These are phyloP conservation scores for Ascochyta rabiei DNA, from an alignment of 2,329 filamentous ascomycete genomes.

Conservation along the genomic window DNA sequence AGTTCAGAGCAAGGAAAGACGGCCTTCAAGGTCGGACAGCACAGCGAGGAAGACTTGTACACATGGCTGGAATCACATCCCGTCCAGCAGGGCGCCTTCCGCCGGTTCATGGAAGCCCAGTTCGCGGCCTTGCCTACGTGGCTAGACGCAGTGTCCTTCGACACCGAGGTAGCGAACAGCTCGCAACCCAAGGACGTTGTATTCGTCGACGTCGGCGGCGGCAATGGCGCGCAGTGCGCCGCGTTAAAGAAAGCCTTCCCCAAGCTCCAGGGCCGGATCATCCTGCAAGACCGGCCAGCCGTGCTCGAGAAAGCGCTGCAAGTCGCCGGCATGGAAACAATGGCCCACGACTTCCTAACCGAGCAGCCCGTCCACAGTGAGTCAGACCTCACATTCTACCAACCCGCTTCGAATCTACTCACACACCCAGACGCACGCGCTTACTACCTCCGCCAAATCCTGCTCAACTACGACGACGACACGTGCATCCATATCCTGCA, in stretches of 20 bases:
- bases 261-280: not conserved
- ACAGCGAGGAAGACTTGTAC: constrained; percentile 6
- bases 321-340: not conserved
- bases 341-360: constrained; percentile 6
- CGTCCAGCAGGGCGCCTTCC: constrained; percentile 9
- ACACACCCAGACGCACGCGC: constrained; percentile 1
- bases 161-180: not conserved
- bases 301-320: constrained; percentile 2
- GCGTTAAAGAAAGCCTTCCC: constrained; percentile 2
- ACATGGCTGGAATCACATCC: constrained; percentile 12
- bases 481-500: constrained; percentile 12
- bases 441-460: constrained; percentile 12
- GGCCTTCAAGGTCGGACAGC: constrained; percentile 3
- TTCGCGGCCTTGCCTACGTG: not conserved
- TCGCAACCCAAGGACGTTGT: not conserved
- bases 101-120: constrained; percentile 6
- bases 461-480: constrained; percentile 3
- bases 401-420: not conserved
- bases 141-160: constrained; percentile 6
- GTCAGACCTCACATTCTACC: not conserved
- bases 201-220: constrained; percentile 11
- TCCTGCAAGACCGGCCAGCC: constrained; percentile 4
- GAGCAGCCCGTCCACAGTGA: constrained; percentile 8
- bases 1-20: not conserved
- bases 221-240: constrained; percentile 8